Conservation (phyloP, 345 rosid species). For the Leavenworthia alabamica region DNA sequence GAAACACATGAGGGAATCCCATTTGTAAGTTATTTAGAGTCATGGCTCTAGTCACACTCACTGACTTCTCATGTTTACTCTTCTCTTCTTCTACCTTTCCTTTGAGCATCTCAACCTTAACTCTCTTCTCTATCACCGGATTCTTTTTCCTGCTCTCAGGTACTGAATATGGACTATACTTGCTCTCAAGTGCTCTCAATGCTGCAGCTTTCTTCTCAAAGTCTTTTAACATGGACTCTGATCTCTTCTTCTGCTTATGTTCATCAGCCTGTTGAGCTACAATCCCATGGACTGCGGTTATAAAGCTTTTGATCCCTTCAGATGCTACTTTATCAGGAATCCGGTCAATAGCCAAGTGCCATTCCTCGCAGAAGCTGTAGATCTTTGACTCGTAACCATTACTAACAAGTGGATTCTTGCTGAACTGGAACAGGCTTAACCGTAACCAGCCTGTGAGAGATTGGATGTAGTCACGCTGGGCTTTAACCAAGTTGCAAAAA, state of each 20-base stretch:
- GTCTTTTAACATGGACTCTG: slow-evolving; percentile 46
- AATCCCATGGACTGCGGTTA: slow-evolving; percentile 70
- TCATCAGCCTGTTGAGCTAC: slow-evolving; percentile 84
- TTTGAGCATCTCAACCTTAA: slow-evolving; percentile 52
- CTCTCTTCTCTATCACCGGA: slow-evolving; percentile 61
- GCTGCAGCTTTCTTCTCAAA: slow-evolving; percentile 64
- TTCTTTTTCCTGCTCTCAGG: slow-evolving; percentile 48
- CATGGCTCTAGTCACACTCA: slow-evolving; percentile 70
- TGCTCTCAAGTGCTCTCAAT: slow-evolving; percentile 66
- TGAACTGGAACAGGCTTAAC: slow-evolving; percentile 85
- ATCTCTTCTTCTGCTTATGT: slow-evolving; percentile 77
- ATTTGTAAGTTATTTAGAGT: slow-evolving; percentile 83
- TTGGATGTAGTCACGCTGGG: slow-evolving; percentile 82
- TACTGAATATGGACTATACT: slow-evolving; percentile 57
- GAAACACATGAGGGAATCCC: slow-evolving; percentile 89
- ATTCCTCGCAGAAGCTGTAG: slow-evolving; percentile 81
- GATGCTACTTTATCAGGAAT: slow-evolving; percentile 97
- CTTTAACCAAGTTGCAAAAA: slow-evolving; percentile 68
- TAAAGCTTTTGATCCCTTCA: slow-evolving; percentile 87
- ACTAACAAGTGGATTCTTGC: slow-evolving; percentile 47
- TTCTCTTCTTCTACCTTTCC: slow-evolving; percentile 83
- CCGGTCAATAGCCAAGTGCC: slow-evolving; percentile 77
- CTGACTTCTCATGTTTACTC: slow-evolving; percentile 64
- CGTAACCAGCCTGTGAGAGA: slow-evolving; percentile 91
- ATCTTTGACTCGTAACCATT: slow-evolving; percentile 57